phyloP scores from a whole-genome alignment of 2,329 filamentous ascomycete species.

The Dactylonectria macrodidyma region DNA sequence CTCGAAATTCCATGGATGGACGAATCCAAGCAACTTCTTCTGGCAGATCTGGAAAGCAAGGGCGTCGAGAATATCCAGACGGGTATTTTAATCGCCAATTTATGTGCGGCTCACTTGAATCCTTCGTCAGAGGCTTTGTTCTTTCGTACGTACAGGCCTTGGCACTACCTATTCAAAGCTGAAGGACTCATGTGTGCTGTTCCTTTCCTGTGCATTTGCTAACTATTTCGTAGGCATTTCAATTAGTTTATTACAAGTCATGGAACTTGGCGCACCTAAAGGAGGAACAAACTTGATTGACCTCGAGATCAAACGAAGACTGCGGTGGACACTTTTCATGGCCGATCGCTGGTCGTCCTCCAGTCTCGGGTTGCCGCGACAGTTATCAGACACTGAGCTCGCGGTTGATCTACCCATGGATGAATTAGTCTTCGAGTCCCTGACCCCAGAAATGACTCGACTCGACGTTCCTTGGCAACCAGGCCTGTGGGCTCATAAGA shows the following conservation, averaged over 20 bases:
- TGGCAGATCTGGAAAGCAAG: slow-evolving; percentile 29
- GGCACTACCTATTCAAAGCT: background rate
- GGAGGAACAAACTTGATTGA: slow-evolving; percentile 3
- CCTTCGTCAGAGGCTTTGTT: slow-evolving; percentile 28
- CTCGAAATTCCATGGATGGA: slow-evolving; percentile 4
- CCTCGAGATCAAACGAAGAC: slow-evolving; percentile 27
- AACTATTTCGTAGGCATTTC: slow-evolving; percentile 22
- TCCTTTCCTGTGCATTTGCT: background rate
- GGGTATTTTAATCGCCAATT: slow-evolving; percentile 26
- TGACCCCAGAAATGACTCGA: background rate
- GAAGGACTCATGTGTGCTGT: background rate
- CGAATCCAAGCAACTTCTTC: slow-evolving; percentile 25
- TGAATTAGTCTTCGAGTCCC: slow-evolving; percentile 44
- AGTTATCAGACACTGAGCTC: slow-evolving; percentile 21
- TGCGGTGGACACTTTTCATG: slow-evolving; percentile 38
- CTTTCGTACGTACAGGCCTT: slow-evolving; percentile 18
- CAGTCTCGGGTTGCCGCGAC: slow-evolving; percentile 31
- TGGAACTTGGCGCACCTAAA: slow-evolving; percentile 8
- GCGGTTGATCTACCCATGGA: slow-evolving; percentile 44
- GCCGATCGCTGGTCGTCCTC: slow-evolving; percentile 39
- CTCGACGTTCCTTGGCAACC: slow-evolving; percentile 32
- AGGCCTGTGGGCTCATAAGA: slow-evolving; percentile 55
- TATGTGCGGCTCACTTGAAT: slow-evolving; percentile 18
- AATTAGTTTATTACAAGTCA: slow-evolving; percentile 26
- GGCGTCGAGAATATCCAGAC: slow-evolving; percentile 35